Evolutionary conservation across 2,329 filamentous ascomycete genomes (phyloP), one percentile per base, ranked within the genome.

Genomic region (Bipolaris bicolor): DNA sequence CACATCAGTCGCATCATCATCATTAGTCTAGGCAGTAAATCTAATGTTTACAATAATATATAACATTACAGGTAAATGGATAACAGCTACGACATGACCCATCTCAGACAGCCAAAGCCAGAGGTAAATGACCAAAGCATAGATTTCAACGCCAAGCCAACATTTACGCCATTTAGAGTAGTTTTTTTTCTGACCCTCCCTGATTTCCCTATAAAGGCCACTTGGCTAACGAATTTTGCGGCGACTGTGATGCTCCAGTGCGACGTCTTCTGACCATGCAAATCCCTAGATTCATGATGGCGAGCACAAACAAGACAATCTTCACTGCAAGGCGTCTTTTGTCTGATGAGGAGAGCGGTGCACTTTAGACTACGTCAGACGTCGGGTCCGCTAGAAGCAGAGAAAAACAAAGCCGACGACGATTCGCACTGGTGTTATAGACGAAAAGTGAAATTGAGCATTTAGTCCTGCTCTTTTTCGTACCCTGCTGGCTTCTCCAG

Each of bases 401-500:
- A 43, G 26, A 51, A 22, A 33, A 15, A 45, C 37, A 39, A 20
- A 44, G 41, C 40, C 36, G 52, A 57, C 49, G 51, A 40, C 49
- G 48, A 36, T 41, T 55, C 34, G 34, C 48, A 26, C 52, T 44
- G 49, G 37, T n/a, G 24, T 13, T 11, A 22, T 39, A 44, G 22
- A 29, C 57, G 22, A 34, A 41, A 62, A 62, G 43, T 49, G 50
- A 59, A 57, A 65, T 49, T 56, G 52, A 57, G 61, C 60, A 60
- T 52, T 70, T 74, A 74, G 9, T 46, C 43, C 69, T 83, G 79
- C 79, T 93, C 84, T 66, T 87, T 85, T 75, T 96, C 88, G 79
- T 90, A 97, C 62, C 94, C 95, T 66, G 88, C 86, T 13, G 95
- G 95, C 81, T 95, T 96, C 60, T 88, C 79, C 76, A 94, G 79